Base-by-base conservation (phyloP, 2,329 filamentous ascomycete genomes). In the Ceratocystis lukuohia region DNA sequence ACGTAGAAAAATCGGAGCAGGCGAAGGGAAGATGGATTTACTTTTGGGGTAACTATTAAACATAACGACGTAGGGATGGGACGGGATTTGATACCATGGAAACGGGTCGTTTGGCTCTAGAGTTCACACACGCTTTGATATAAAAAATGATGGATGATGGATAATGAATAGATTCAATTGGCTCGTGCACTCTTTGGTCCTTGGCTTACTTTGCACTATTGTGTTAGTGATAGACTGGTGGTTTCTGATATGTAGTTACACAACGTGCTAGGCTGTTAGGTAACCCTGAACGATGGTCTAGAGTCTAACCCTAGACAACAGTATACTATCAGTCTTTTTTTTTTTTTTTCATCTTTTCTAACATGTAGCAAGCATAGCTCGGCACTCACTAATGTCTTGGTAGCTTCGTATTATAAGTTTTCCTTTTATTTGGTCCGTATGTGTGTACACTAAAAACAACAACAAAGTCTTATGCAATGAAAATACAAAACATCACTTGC, bases 161-260 rank as follows among this genome's bases (percentile, higher is more conserved):
- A 64, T 67, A 67, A 67, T 64, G 66, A 67, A 67, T 64, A 68
- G 64, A 68, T 65, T 63, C 41, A 64, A 22, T 53, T 64, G 45
- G 66, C 41, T 67, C 62, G 53, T 68, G 57, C 46, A 65, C 37
- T 8, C 48, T 64, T 37, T 20, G 15, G n/a, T 53, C 44, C 20
- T 30, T 64, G 10, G 22, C 20, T 5, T 50, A 8, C 22, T 25
- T 57, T 15, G 4, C 6, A 28, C 25, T 28, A 15, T 12, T 28
- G 15, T 6, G n/a, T 33, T 22, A 5, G 15, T 28, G 25, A 12
- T 30, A n/a, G 53, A 6, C n/a, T 8, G 22, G 22, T 57, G 4
- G 25, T 17, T 22, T 17, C 6, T 7, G 12, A 2, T 3, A 15
- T 5, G 37, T 15, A 15, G 37, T 41, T 41, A 41, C 37, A 41